Evolutionary conservation across 1,139 yeast species (phyloP), one percentile per base, ranked within the genome.

Genomic region (Yamadazyma conglobata): DNA sequence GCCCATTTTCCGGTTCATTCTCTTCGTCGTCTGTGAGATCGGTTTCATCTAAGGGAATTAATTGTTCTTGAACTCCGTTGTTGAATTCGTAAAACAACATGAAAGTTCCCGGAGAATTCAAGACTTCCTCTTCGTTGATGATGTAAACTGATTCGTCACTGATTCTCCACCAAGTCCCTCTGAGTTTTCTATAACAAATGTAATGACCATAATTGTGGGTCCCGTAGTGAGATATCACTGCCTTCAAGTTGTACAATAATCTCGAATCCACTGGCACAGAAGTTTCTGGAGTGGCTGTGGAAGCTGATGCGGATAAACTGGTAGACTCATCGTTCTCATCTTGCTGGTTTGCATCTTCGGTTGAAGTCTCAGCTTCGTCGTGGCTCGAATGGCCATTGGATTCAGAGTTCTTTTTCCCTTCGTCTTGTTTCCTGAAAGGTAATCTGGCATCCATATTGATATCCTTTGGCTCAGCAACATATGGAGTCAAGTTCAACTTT

Each of bases 141-240:
- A 84, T 73, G 40, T 84, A 78, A 3, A 88, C 95, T 2, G 80
- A 78, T 49, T 89, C 95, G 56, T 89, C 97, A 47, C 94, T 82
- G 15, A 88, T 79, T 54, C 95, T 74, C 95, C 96, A 88, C 96
- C 97, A 89, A 9, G 78, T 70, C 1, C 93, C 94, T 46, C 93
- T 71, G 36, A 67, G 71, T 46, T 77, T 80, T 47, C 96, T 75
- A 59, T 74, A 89, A 30, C 94, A 86, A 37, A 89, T 86, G 54
- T 89, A 89, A 54, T 89, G 97, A 12, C 97, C 97, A 54, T 87
- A 89, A 50, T 89, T 87, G 48, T 89, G 96, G 3, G 95, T 84
- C 29, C 97, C 97, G 52, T 80, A 88, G 54, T 89, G 97, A 1
- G 89, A 79, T 29, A 89, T 84, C 1, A 85, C 93, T 2, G 96